These are phyloP conservation scores for Oryza nivara DNA, from an alignment of 176 grass and related monocot species.

Conservation along the genomic window DNA sequence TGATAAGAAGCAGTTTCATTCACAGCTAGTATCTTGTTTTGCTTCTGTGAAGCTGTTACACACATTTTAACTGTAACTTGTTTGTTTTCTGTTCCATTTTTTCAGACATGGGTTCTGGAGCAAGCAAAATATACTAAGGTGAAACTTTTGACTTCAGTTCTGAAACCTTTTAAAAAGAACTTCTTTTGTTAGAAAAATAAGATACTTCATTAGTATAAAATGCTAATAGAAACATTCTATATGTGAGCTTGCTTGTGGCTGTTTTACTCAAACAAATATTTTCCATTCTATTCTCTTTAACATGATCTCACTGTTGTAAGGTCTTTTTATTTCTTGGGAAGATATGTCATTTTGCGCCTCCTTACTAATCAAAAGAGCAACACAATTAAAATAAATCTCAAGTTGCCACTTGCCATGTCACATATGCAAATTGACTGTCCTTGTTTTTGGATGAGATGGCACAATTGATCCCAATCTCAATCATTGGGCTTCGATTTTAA, in stretches of 20 bases:
- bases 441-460: neutral
- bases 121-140: conserved; percentile 91
- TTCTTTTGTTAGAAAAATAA: neutral
- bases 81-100: conserved; percentile 37
- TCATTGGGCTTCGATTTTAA: neutral
- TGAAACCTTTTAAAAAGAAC: neutral
- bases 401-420: neutral
- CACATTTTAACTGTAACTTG: conserved; percentile 41
- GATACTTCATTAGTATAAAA: conserved; percentile 2
- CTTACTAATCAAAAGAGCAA: neutral
- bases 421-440: conserved; percentile 2
- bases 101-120: conserved; percentile 90
- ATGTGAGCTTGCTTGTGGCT: neutral
- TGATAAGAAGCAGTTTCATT: neutral
- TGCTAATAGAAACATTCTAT: conserved; percentile 16
- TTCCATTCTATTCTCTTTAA: neutral
- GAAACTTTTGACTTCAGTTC: conserved; percentile 23
- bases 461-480: neutral
- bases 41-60: neutral
- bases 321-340: neutral
- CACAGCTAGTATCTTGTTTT: conserved; percentile 20
- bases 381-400: conserved; percentile 2
- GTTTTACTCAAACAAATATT: neutral
- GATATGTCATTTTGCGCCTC: neutral
- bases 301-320: neutral